Evolutionary conservation across 371 early-diverging fungal genomes (phyloP).

Genomic region (Neoconidiobolus thromboides): DNA sequence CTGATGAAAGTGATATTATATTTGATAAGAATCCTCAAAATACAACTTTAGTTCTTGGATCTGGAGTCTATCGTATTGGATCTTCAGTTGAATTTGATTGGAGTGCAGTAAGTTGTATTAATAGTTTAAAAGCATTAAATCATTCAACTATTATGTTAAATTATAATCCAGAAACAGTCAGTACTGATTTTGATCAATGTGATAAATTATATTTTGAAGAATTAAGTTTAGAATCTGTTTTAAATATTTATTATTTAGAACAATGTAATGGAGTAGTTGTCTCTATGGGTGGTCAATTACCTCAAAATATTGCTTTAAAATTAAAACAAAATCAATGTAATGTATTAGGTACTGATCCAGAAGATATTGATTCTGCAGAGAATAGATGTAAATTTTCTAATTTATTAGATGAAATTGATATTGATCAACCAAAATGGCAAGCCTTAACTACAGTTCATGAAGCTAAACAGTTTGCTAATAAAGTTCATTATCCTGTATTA

Average conservation of each 20-base stretch:
- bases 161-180: slow-evolving; percentile 94
- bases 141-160: slow-evolving; percentile 89
- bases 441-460: slow-evolving; percentile 71
- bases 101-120: slow-evolving; percentile 86
- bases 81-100: slow-evolving; percentile 94
- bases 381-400: slow-evolving; percentile 90
- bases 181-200: slow-evolving; percentile 91
- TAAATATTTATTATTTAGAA: slow-evolving; percentile 88
- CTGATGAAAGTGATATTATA: slow-evolving; percentile 60
- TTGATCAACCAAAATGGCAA: slow-evolving; percentile 91
- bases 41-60: slow-evolving; percentile 74
- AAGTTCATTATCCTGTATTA: slow-evolving; percentile 79
- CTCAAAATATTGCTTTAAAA: slow-evolving; percentile 86
- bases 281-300: slow-evolving; percentile 89
- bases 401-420: slow-evolving; percentile 79
- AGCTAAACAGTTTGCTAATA: slow-evolving; percentile 61
- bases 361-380: slow-evolving; percentile 86
- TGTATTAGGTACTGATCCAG: slow-evolving; percentile 82
- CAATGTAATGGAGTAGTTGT: slow-evolving; percentile 64
- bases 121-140: slow-evolving; percentile 60
- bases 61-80: slow-evolving; percentile 93
- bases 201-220: slow-evolving; percentile 89
- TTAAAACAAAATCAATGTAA: slow-evolving; percentile 66
- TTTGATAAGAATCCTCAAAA: slow-evolving; percentile 34
- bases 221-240: slow-evolving; percentile 70